Base-by-base conservation (phyloP, 495 filamentous ascomycete genomes). In the Tetracladium marchalianum region DNA sequence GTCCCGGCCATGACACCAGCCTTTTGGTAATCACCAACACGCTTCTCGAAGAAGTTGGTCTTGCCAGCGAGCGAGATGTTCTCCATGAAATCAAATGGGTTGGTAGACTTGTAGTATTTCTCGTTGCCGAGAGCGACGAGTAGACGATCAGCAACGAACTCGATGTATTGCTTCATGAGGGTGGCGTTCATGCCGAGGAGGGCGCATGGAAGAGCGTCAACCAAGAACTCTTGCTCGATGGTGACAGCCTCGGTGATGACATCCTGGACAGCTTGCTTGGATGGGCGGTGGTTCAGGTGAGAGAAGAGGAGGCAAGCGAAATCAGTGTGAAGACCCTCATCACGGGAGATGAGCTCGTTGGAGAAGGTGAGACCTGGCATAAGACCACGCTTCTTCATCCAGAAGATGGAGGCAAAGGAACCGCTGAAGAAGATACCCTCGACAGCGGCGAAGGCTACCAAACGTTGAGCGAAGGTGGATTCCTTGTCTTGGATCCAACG, bases 41-140 rank as follows among this genome's bases (percentile, higher is more conserved):
- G 85, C 85, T 98, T 98, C 81, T 98, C 92, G 67, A 98, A 98
- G 85, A 98, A 98, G 77, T 98, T 98, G 66, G 92, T 98, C 83
- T 98, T 98, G 67, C 92, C 92, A 22, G 89, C 86, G 27, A 98
- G 75, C 9, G 92, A 97, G 70, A 98, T 98, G 60, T 88, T 90
- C 78, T 98, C 92, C 92, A 98, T 98, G 71, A 98, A 98, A 77
- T 98, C 92, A 68, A 98, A 98, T 55, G 92, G 92, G 71, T 98
- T 98, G 63, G 84, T 75, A 22, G 81, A 72, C 58, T 90, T 80
- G 80, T 93, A 98, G 63, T 85, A 75, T 76, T 96, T 97, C 53
- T 82, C 75, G 66, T 94, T 95, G 54, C 92, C 92, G 35, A 98
- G 84, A 35, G 92, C 78, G 31, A 96, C 67, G 16, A 98, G 79